Evolutionary conservation across 2,329 filamentous ascomycete species (phyloP).

Genomic region (Phoma sp.): DNA sequence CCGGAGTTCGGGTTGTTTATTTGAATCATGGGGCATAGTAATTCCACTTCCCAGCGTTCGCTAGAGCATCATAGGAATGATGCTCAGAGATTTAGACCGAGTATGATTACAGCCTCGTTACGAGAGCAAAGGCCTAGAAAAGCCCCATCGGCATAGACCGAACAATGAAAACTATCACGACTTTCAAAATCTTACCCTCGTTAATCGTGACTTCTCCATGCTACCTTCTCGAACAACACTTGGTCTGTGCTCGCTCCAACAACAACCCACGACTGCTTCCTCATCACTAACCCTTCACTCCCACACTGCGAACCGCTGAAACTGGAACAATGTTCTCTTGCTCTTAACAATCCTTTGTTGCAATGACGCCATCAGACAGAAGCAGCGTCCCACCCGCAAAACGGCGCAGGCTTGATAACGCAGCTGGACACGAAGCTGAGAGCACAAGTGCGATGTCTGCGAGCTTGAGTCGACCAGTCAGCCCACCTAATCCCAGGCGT

Average conservation of each 20-base stretch:
- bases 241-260: not conserved
- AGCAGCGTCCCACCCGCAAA: constrained; percentile 29
- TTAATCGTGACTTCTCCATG: not conserved
- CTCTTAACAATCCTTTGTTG: not conserved
- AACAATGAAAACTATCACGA: constrained; percentile 29
- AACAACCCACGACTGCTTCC: not conserved
- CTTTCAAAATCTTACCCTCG: not conserved
- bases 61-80: constrained; percentile 29
- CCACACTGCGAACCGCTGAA: not conserved
- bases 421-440: not conserved
- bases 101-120: constrained; percentile 36
- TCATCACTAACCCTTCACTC: not conserved
- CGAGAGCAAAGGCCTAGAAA: constrained; percentile 25
- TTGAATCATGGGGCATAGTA: constrained; percentile 31
- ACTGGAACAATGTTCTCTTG: not conserved
- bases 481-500: constrained; percentile 34
- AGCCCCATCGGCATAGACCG: constrained; percentile 26
- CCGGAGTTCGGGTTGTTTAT: constrained; percentile 42
- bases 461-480: constrained; percentile 30
- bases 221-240: not conserved
- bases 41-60: constrained; percentile 40
- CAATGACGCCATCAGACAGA: constrained; percentile 17
- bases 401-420: constrained; percentile 32
- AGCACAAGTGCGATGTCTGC: constrained; percentile 4
- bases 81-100: constrained; percentile 38